phyloP scores from a whole-genome alignment of 2,329 filamentous ascomycete species.

The Cytospora paraplurivora region DNA sequence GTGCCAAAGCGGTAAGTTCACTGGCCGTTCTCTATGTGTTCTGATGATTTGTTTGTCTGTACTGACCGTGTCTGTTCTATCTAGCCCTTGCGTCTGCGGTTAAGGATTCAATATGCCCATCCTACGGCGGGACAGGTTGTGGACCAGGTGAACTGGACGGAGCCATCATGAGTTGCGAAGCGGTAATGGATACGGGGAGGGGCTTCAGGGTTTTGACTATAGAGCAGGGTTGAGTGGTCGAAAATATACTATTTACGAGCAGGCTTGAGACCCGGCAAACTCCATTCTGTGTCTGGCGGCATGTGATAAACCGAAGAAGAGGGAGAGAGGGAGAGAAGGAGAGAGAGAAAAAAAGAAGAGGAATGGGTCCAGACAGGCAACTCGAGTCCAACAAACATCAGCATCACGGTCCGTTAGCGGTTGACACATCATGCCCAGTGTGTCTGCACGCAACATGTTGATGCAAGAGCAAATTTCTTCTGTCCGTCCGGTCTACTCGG shows the following conservation, averaged over 20 bases:
- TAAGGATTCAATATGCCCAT: constrained; percentile 81
- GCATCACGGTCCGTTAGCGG: constrained; percentile 1
- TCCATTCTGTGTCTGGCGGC: background rate
- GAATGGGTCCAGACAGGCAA: background rate
- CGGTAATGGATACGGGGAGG: constrained; percentile 4
- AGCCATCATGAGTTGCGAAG: constrained; percentile 55
- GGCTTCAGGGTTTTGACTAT: constrained; percentile 12
- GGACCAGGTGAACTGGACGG: constrained; percentile 97
- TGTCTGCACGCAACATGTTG: background rate
- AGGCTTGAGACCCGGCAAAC: background rate
- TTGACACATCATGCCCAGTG: background rate
- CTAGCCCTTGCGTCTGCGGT: constrained; percentile 79
- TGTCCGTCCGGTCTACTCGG: background rate
- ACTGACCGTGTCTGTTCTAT: constrained; percentile 5
- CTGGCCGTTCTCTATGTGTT: background rate
- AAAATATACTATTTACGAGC: background rate
- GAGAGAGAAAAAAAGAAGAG: background rate
- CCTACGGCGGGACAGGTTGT: constrained; percentile 70
- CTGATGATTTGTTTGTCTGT: background rate
- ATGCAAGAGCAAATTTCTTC: background rate
- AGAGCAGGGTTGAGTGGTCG: constrained; percentile 4
- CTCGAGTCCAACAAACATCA: background rate
- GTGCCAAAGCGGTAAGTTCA: constrained; percentile 82
- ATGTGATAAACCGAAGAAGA: background rate
- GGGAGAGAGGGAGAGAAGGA: background rate